phyloP scores from a whole-genome alignment of 148 eudicot species.

The Agrostemma githago region DNA sequence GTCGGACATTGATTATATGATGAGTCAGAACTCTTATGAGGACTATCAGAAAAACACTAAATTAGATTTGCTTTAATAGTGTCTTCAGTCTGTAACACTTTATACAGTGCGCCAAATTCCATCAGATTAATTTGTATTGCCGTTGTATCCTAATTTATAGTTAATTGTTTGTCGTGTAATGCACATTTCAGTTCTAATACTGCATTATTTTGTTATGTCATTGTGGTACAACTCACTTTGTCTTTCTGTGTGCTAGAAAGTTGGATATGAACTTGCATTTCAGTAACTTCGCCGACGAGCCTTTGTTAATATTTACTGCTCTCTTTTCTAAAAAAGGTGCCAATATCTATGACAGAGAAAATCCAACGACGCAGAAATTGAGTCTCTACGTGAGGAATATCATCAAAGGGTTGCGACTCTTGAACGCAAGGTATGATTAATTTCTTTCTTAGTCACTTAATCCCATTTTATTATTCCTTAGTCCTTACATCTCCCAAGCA shows the following conservation, averaged over 20 bases:
- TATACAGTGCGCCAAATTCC: background rate
- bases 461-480: background rate
- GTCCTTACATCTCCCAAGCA: slow-evolving; percentile 1
- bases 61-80: background rate
- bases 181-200: background rate
- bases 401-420: slow-evolving; percentile 88
- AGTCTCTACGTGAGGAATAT: slow-evolving; percentile 90
- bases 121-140: background rate
- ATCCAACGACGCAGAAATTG: slow-evolving; percentile 86
- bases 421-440: slow-evolving; percentile 73
- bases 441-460: slow-evolving; percentile 10
- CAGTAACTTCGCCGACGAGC: background rate
- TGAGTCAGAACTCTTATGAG: background rate
- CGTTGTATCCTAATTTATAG: background rate
- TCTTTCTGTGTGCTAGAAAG: background rate
- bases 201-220: background rate
- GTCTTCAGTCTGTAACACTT: background rate
- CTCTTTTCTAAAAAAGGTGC: slow-evolving; percentile 1
- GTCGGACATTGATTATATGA: background rate
- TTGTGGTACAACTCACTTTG: background rate
- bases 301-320: background rate
- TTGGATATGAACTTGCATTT: background rate
- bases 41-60: background rate
- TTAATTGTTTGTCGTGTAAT: background rate
- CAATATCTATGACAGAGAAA: slow-evolving; percentile 50